These are phyloP conservation scores for Hyparrhenia diplandra DNA, from an alignment of 176 grass and related monocot species.

Conservation along the genomic window DNA sequence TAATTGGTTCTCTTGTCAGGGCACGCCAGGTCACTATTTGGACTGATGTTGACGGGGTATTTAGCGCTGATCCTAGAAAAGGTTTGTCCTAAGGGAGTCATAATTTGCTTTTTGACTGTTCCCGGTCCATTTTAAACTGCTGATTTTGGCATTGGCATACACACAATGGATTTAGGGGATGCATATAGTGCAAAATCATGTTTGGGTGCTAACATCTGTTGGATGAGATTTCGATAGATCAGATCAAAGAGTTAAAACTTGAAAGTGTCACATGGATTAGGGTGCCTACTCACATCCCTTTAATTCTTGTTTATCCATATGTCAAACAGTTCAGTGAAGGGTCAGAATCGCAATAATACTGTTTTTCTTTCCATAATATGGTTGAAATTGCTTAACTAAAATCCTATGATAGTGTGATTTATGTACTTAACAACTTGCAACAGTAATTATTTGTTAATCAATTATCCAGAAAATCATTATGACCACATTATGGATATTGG, in stretches of 20 bases:
- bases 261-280: not conserved
- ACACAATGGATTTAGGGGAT: not conserved
- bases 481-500: not conserved
- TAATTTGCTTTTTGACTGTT: not conserved
- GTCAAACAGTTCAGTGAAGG: not conserved
- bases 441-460: not conserved
- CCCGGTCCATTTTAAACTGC: not conserved
- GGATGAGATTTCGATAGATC: not conserved
- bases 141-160: not conserved
- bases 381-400: not conserved
- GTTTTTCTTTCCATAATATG: not conserved
- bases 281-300: not conserved
- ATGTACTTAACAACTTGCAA: not conserved
- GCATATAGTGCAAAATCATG: not conserved
- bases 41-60: slow-evolving; percentile 99
- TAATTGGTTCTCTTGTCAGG: slow-evolving; percentile 74
- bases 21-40: slow-evolving; percentile 89
- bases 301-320: not conserved
- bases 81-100: slow-evolving; percentile 44
- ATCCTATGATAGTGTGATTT: not conserved
- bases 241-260: slow-evolving; percentile 12
- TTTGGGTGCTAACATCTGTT: not conserved
- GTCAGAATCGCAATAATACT: not conserved
- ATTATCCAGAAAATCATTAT: not conserved
- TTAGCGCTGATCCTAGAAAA: slow-evolving; percentile 99